Evolutionary conservation across 2,329 filamentous ascomycete species (phyloP).

Genomic region (Rhynchosporium secalis): DNA sequence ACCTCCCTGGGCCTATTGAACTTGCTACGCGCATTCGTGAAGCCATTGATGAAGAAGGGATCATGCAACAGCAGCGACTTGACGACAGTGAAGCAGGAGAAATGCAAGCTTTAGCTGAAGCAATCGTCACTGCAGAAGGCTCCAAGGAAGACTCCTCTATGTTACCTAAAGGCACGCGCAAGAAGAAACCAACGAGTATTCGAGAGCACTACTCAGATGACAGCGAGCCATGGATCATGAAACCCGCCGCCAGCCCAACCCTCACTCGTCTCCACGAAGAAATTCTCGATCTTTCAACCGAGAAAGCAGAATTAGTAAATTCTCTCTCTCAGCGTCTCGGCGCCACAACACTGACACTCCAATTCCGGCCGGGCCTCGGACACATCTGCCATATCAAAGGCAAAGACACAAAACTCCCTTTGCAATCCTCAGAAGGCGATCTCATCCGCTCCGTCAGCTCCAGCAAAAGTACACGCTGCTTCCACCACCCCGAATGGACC

Average conservation of each 20-base stretch:
- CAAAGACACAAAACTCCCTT: slow-evolving; percentile 56
- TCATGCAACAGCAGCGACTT: slow-evolving; percentile 76
- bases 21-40: slow-evolving; percentile 71
- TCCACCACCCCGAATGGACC: slow-evolving; percentile 84
- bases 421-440: slow-evolving; percentile 37
- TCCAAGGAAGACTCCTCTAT: slow-evolving; percentile 55
- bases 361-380: slow-evolving; percentile 83
- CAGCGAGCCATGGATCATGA: slow-evolving; percentile 64
- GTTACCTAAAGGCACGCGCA: slow-evolving; percentile 42
- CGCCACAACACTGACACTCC: slow-evolving; percentile 69
- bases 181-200: slow-evolving; percentile 49
- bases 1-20: slow-evolving; percentile 63
- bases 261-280: slow-evolving; percentile 68
- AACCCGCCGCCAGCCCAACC: slow-evolving; percentile 63
- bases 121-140: slow-evolving; percentile 67
- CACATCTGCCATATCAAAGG: slow-evolving; percentile 91
- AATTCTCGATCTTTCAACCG: slow-evolving; percentile 58
- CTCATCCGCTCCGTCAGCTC: slow-evolving; percentile 63
- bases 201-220: slow-evolving; percentile 61
- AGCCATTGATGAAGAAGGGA: slow-evolving; percentile 89
- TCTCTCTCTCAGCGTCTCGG: slow-evolving; percentile 61
- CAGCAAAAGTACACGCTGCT: slow-evolving; percentile 80
- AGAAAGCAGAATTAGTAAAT: slow-evolving; percentile 62
- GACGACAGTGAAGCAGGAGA: slow-evolving; percentile 71
- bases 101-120: slow-evolving; percentile 71